Percentiles rank a stretch among this genome's conserved stretches.
These are phyloP conservation scores for Scenedesmus sp. DNA, from an alignment of 163 green algal genomes.

Conservation along the genomic window DNA sequence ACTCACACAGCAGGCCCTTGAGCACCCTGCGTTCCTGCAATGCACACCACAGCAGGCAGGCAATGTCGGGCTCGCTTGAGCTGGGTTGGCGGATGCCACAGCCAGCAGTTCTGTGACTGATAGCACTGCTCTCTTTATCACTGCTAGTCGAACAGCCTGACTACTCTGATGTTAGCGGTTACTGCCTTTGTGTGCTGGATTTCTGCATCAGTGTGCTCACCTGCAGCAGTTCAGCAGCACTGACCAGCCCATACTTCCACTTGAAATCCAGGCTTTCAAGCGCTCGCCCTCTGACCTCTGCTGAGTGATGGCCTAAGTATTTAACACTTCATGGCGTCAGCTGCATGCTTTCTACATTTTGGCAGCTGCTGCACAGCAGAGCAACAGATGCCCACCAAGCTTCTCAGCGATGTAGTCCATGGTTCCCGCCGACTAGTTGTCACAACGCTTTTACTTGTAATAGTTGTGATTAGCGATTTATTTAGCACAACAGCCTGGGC, in stretches of 20 bases:
- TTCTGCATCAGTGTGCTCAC: conserved; percentile 14
- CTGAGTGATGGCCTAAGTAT: conserved; percentile 56
- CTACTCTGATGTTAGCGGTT: too few relatives aligned
- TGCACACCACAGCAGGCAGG: not conserved
- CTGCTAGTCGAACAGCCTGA: too few relatives aligned
- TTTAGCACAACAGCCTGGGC: too few relatives aligned
- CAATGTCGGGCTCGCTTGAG: not conserved
- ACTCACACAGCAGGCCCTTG: conserved; percentile 44
- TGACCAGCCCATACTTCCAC: conserved; percentile 64
- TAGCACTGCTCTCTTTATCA: too few relatives aligned
- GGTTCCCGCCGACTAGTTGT: not conserved
- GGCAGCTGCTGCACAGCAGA: not conserved
- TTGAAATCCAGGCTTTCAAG: conserved; percentile 75
- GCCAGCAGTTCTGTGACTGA: too few relatives aligned
- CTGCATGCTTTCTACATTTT: not conserved
- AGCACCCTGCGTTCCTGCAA: conserved; percentile 42
- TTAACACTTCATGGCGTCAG: not conserved
- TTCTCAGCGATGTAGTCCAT: conserved; percentile 51
- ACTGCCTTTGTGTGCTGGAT: not conserved
- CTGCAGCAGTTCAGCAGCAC: conserved; percentile 60
- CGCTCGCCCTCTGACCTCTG: conserved; percentile 62
- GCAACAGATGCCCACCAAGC: conserved; percentile 14
- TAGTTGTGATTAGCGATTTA: too few relatives aligned
- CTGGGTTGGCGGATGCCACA: not conserved
- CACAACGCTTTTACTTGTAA: not conserved